phyloP scores from a whole-genome alignment of 2,329 filamentous ascomycete genomes.

The Dryadomyces sulphureus region DNA sequence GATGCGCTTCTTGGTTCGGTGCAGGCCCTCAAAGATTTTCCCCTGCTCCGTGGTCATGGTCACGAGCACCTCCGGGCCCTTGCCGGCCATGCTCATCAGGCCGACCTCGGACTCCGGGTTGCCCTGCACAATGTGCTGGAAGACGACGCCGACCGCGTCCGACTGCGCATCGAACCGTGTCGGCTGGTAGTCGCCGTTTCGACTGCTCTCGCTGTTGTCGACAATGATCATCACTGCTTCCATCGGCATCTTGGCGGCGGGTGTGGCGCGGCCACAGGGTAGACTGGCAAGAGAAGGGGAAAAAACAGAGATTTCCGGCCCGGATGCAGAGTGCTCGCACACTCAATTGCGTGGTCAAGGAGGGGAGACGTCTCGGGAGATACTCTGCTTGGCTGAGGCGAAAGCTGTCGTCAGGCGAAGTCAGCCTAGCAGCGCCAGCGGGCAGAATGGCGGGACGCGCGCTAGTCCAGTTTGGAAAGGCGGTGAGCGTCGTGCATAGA shows the following conservation, averaged over 20 bases:
- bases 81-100: slow-evolving; percentile 97
- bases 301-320: not conserved
- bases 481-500: slow-evolving; percentile 9
- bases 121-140: slow-evolving; percentile 85
- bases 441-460: not conserved
- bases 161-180: slow-evolving; percentile 93
- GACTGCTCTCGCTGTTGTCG: slow-evolving; percentile 97
- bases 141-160: slow-evolving; percentile 88
- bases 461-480: slow-evolving; percentile 4
- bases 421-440: slow-evolving; percentile 8
- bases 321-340: not conserved
- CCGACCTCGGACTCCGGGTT: slow-evolving; percentile 97
- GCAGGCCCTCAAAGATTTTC: slow-evolving; percentile 84
- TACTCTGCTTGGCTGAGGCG: not conserved
- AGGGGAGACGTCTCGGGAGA: not conserved
- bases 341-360: not conserved
- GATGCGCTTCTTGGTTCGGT: slow-evolving; percentile 82
- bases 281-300: not conserved
- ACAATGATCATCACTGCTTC: slow-evolving; percentile 99
- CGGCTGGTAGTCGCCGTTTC: slow-evolving; percentile 86
- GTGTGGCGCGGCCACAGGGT: not conserved
- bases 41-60: slow-evolving; percentile 94
- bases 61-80: slow-evolving; percentile 91
- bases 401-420: slow-evolving; percentile 12
- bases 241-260: slow-evolving; percentile 65